Evolutionary conservation across 1,284 basidiomycete genomes (phyloP).

Genomic region (Trametes versicolor): DNA sequence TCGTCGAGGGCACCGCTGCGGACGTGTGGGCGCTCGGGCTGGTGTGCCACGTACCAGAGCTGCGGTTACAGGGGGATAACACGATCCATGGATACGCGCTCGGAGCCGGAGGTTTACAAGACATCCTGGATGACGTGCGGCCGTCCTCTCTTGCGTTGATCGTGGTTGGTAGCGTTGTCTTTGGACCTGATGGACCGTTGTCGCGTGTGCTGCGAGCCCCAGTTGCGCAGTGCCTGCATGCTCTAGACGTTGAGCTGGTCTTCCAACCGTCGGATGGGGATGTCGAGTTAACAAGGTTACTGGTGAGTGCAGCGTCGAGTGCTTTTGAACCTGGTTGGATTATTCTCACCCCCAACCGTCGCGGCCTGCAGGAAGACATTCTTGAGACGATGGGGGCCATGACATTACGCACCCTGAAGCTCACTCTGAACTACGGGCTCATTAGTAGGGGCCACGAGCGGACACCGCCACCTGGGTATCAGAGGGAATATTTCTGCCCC

Average conservation of each 20-base stretch:
- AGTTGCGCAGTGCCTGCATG: conserved; percentile 6
- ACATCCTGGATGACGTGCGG: conserved; percentile 16
- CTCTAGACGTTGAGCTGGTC: conserved; percentile 19
- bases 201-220: neutral
- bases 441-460: no score
- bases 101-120: neutral
- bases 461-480: neutral
- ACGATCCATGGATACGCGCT: neutral
- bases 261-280: conserved; percentile 15
- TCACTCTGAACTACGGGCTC: conserved; percentile 22
- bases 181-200: conserved; percentile 7
- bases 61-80: conserved; percentile 14
- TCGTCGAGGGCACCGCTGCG: conserved; percentile 17
- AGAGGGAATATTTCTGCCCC: neutral
- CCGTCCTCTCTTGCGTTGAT: conserved; percentile 6
- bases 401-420: conserved; percentile 12
- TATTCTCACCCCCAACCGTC: neutral
- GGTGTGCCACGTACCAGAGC: conserved; percentile 17
- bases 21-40: conserved; percentile 25
- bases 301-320: conserved; percentile 4
- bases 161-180: conserved; percentile 1
- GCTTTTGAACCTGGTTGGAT: neutral
- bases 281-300: neutral
- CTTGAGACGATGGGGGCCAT: neutral
- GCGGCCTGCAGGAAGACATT: conserved; percentile 11